phyloP scores from a whole-genome alignment of 306 rosid genomes.

The Begonia fuchsioides region DNA sequence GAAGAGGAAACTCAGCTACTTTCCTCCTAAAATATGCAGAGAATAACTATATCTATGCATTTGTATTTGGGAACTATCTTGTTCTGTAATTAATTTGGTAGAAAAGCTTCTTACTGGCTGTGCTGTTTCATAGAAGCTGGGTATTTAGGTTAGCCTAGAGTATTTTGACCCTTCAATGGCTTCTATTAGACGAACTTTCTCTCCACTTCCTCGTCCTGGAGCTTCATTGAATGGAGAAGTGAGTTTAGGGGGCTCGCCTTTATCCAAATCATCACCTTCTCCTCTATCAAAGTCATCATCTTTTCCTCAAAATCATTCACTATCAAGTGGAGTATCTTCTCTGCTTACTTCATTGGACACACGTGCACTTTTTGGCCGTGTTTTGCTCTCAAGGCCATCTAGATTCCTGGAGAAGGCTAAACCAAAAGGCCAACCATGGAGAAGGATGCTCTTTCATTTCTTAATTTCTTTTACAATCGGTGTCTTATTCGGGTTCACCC shows the following conservation, averaged over 20 bases:
- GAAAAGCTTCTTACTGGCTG: not conserved
- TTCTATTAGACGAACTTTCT: conserved; percentile 67
- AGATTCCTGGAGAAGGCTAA: conserved; percentile 54
- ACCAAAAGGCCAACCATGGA: conserved; percentile 55
- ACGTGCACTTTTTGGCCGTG: conserved; percentile 29
- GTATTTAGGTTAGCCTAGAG: conserved; percentile 7
- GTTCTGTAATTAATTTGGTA: not conserved
- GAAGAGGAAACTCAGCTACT: too few relatives aligned
- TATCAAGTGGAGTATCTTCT: conserved; percentile 29
- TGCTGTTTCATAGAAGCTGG: not conserved
- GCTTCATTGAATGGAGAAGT: conserved; percentile 35
- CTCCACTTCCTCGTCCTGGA: conserved; percentile 65
- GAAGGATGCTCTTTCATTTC: conserved; percentile 51
- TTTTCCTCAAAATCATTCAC: conserved; percentile 31
- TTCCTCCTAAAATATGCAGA: not conserved
- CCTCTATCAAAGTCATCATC: conserved; percentile 62
- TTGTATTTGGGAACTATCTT: not conserved
- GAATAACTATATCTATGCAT: not conserved
- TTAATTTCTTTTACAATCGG: conserved; percentile 58
- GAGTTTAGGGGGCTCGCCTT: conserved; percentile 58
- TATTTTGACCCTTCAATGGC: conserved; percentile 30
- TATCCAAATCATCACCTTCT: conserved; percentile 62
- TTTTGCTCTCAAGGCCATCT: conserved; percentile 37
- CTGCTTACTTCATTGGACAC: conserved; percentile 26
- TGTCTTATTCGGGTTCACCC: conserved; percentile 51